A percentile compares a stretch with the other conserved stretches of the same genome.
These are phyloP conservation scores for Aspergillus sp. DNA, from an alignment of 2,329 filamentous ascomycete genomes.

Conservation along the genomic window DNA sequence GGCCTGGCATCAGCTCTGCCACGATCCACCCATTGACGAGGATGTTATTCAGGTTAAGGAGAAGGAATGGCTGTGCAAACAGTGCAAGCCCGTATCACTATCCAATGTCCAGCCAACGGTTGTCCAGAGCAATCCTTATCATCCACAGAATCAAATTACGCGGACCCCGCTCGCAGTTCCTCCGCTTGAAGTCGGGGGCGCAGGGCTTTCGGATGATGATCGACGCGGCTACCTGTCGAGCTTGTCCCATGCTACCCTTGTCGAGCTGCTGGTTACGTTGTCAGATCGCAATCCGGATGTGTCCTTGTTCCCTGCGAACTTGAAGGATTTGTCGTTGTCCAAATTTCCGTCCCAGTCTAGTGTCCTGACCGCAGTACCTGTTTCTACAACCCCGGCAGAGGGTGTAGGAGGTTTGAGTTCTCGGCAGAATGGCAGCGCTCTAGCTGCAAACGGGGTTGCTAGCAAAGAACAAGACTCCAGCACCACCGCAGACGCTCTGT, in stretches of 20 bases:
- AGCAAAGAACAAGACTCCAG: background rate
- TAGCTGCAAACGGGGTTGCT: background rate
- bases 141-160: background rate
- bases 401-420: too few relatives aligned
- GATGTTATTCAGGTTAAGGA: conserved; percentile 58
- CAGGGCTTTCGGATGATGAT: conserved; percentile 34
- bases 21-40: conserved; percentile 65
- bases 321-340: conserved; percentile 16
- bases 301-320: conserved; percentile 51
- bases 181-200: conserved; percentile 19
- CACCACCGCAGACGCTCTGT: background rate
- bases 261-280: conserved; percentile 56
- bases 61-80: conserved; percentile 62
- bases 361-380: conserved; percentile 3
- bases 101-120: conserved; percentile 33
- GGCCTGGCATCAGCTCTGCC: conserved; percentile 74
- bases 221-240: conserved; percentile 56
- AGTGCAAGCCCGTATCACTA: conserved; percentile 49
- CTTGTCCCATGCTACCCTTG: conserved; percentile 53
- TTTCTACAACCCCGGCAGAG: conserved; percentile 6
- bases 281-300: conserved; percentile 56
- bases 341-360: conserved; percentile 14
- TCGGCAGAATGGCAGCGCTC: background rate
- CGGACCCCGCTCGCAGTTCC: conserved; percentile 11
- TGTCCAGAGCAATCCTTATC: conserved; percentile 21